Evolutionary conservation across 2,329 filamentous ascomycete species (phyloP).

Genomic region (Colletotrichum sp.): DNA sequence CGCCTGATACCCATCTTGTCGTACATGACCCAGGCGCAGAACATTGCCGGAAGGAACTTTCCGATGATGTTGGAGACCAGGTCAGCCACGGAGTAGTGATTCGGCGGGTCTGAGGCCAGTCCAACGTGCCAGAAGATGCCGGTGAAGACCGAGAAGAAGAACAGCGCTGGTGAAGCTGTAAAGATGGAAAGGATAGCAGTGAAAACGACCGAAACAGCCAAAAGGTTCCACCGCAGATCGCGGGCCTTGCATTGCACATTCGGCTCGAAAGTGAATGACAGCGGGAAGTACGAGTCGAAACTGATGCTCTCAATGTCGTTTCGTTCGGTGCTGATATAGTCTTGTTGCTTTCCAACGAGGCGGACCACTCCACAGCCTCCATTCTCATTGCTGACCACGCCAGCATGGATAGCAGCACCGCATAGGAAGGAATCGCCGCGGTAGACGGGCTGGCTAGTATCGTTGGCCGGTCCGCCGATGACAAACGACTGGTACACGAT

Average conservation of each 20-base stretch:
- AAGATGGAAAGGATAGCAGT: slow-evolving; percentile 81
- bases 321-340: slow-evolving; percentile 67
- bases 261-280: slow-evolving; percentile 78
- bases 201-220: slow-evolving; percentile 82
- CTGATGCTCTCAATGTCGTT: slow-evolving; percentile 77
- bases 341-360: slow-evolving; percentile 70
- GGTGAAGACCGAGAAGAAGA: slow-evolving; percentile 84
- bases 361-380: slow-evolving; percentile 85
- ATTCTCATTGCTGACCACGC: slow-evolving; percentile 70
- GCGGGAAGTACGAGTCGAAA: slow-evolving; percentile 90
- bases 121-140: slow-evolving; percentile 90
- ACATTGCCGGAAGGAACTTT: slow-evolving; percentile 84
- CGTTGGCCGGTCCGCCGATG: slow-evolving; percentile 65
- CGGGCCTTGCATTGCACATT: slow-evolving; percentile 70
- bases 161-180: slow-evolving; percentile 76
- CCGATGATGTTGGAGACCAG: slow-evolving; percentile 81
- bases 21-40: slow-evolving; percentile 88
- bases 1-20: slow-evolving; percentile 79
- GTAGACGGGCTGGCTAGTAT: slow-evolving; percentile 63
- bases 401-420: slow-evolving; percentile 82
- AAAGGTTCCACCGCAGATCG: slow-evolving; percentile 83
- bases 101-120: slow-evolving; percentile 86
- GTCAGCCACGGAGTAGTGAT: slow-evolving; percentile 67
- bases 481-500: slow-evolving; percentile 69
- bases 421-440: slow-evolving; percentile 91